These are phyloP conservation scores for Elasticomyces elasticus DNA, from an alignment of 495 filamentous ascomycete genomes.

Conservation along the genomic window DNA sequence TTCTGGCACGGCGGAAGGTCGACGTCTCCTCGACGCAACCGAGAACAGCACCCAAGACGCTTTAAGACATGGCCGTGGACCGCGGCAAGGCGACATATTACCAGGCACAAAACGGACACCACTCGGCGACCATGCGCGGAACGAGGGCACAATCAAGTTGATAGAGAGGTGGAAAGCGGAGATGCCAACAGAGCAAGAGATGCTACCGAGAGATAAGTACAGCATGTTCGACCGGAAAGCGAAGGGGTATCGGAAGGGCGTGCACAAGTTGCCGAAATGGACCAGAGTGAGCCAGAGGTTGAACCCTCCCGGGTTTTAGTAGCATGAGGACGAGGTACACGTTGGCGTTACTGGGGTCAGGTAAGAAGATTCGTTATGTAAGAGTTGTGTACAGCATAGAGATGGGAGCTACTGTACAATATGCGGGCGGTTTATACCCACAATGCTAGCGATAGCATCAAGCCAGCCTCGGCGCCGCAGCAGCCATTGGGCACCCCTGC, in stretches of 20 bases:
- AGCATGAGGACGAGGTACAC: neutral
- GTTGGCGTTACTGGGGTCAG: neutral
- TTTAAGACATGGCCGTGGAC: constrained; percentile 7
- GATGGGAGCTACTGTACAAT: neutral
- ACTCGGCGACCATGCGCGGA: constrained; percentile 4
- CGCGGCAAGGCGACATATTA: constrained; percentile 7
- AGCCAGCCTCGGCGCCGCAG: neutral
- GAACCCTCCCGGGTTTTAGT: constrained; percentile 82
- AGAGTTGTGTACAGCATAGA: neutral
- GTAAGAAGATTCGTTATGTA: neutral
- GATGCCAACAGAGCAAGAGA: constrained; percentile 94
- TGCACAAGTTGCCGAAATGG: constrained; percentile 91
- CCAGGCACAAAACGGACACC: neutral
- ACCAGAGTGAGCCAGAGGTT: constrained; percentile 84
- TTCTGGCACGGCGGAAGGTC: constrained; percentile 15
- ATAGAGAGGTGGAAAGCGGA: constrained; percentile 82
- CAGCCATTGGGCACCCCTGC: neutral
- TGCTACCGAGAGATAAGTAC: constrained; percentile 95
- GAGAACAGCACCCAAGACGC: neutral
- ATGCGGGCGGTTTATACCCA: neutral
- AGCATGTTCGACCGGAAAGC: constrained; percentile 94
- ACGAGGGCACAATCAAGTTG: constrained; percentile 39
- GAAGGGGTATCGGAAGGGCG: constrained; percentile 88
- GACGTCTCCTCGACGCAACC: constrained; percentile 8
- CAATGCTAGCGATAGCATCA: neutral